phyloP scores from a whole-genome alignment of 2,329 filamentous ascomycete species.

The Xylaria sp. region DNA sequence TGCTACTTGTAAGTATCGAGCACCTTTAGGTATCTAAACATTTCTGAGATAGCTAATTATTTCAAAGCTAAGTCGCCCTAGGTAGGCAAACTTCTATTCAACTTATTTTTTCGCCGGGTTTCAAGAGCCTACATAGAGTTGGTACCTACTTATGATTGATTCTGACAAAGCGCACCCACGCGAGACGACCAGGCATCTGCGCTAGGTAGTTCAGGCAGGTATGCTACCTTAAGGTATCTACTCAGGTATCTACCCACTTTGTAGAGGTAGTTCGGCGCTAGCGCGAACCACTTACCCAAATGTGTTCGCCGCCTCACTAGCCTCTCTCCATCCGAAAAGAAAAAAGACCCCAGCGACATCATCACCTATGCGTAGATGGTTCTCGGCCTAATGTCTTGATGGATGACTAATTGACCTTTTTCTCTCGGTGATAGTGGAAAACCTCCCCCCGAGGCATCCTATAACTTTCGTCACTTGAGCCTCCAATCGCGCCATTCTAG shows the following conservation, averaged over 20 bases:
- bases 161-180: too few relatives aligned
- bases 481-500: conserved; percentile 47
- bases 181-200: too few relatives aligned
- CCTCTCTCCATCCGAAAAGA: conserved; percentile 11
- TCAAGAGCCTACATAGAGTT: too few relatives aligned
- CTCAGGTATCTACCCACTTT: background rate
- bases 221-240: too few relatives aligned
- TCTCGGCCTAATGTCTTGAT: conserved; percentile 20
- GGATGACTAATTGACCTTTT: conserved; percentile 35
- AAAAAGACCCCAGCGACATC: conserved; percentile 29
- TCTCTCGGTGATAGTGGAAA: conserved; percentile 16
- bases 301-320: conserved; percentile 21
- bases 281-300: background rate
- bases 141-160: too few relatives aligned
- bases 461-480: conserved; percentile 44
- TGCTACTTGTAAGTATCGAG: too few relatives aligned
- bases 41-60: too few relatives aligned
- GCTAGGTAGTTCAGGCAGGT: too few relatives aligned
- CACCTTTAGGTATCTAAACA: too few relatives aligned
- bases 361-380: conserved; percentile 24
- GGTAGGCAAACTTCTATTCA: too few relatives aligned
- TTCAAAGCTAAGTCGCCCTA: too few relatives aligned
- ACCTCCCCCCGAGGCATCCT: conserved; percentile 2
- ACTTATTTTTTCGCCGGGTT: too few relatives aligned
- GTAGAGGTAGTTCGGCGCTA: conserved; percentile 13